phyloP scores from a whole-genome alignment of 2,329 filamentous ascomycete species.

The Hirsutella rhossiliensis region DNA sequence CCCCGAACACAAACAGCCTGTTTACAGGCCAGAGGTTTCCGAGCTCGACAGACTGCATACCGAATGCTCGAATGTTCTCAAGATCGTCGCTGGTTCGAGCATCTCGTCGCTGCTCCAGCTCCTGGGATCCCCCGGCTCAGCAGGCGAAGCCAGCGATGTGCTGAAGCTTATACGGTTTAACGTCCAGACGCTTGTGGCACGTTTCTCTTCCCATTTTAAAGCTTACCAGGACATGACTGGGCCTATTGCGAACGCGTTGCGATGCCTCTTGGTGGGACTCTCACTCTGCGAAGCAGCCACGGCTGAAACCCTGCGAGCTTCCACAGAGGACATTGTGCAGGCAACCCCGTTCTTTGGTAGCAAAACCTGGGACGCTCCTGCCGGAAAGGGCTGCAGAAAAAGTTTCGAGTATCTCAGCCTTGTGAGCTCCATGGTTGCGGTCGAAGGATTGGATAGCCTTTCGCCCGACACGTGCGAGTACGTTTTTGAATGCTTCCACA shows the following conservation, averaged over 20 bases:
- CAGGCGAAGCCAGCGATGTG: conserved; percentile 17
- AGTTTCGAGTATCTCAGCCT: conserved; percentile 32
- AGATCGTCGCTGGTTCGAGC: conserved; percentile 41
- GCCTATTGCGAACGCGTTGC: conserved; percentile 67
- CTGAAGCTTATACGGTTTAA: conserved; percentile 40
- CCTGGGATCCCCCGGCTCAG: conserved; percentile 9
- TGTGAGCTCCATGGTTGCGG: conserved; percentile 22
- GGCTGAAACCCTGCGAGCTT: conserved; percentile 27
- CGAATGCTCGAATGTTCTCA: conserved; percentile 69
- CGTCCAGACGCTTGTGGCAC: conserved; percentile 55
- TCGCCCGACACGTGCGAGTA: conserved; percentile 31
- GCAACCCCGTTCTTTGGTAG: conserved; percentile 47
- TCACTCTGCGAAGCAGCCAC: conserved; percentile 39
- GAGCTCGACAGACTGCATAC: conserved; percentile 63
- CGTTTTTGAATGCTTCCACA: conserved; percentile 55
- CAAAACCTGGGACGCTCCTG: conserved; percentile 15
- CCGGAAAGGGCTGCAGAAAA: conserved; percentile 9
- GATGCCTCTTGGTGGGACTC: conserved; percentile 66
- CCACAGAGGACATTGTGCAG: conserved; percentile 25
- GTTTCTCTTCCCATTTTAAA: conserved; percentile 58
- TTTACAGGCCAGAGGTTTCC: conserved; percentile 60
- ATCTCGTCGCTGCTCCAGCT: conserved; percentile 22
- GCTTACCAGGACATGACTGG: conserved; percentile 77
- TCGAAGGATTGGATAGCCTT: conserved; percentile 34
- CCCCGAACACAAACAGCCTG: conserved; percentile 48